Conservation (phyloP, 2,329 filamentous ascomycete genomes). For the Chaetomiaceae sp. region DNA sequence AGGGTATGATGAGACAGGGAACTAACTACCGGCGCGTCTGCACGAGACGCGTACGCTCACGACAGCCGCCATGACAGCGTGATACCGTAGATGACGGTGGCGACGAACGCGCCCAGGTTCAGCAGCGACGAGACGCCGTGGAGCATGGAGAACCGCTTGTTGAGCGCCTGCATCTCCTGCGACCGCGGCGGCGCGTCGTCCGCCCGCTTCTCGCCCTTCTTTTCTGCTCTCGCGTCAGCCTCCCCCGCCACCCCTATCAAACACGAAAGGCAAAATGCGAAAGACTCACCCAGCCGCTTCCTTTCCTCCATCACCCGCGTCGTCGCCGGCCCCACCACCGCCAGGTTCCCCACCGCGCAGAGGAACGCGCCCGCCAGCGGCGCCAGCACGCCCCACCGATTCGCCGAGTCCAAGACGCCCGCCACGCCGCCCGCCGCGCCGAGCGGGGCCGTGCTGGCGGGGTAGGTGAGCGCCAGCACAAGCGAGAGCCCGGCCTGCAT, state of each 20-base stretch:
- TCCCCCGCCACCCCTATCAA: not conserved
- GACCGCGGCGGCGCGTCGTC: constrained; percentile 75
- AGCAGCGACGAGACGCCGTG: constrained; percentile 77
- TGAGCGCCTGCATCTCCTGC: constrained; percentile 73
- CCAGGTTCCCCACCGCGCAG: constrained; percentile 64
- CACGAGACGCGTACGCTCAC: constrained; percentile 22
- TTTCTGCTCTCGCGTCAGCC: constrained; percentile 47
- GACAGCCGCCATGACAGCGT: constrained; percentile 59
- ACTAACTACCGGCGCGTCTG: not conserved
- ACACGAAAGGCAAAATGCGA: not conserved
- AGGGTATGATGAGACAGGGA: no score
- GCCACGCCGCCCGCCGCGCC: constrained; percentile 48
- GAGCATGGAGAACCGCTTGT: constrained; percentile 69
- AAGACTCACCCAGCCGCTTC: constrained; percentile 66
- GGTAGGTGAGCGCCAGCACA: constrained; percentile 72
- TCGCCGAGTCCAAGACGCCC: constrained; percentile 54
- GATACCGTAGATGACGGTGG: constrained; percentile 71
- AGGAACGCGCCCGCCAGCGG: constrained; percentile 65
- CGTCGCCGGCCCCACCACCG: constrained; percentile 68
- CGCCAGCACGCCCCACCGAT: constrained; percentile 57
- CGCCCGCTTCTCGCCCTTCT: constrained; percentile 81
- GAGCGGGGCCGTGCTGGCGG: no score
- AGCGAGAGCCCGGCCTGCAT: constrained; percentile 72
- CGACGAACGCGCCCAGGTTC: constrained; percentile 65
- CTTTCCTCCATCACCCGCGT: constrained; percentile 67